Base-by-base conservation (phyloP, 345 rosid genomes). In the Gossypium raimondii region DNA sequence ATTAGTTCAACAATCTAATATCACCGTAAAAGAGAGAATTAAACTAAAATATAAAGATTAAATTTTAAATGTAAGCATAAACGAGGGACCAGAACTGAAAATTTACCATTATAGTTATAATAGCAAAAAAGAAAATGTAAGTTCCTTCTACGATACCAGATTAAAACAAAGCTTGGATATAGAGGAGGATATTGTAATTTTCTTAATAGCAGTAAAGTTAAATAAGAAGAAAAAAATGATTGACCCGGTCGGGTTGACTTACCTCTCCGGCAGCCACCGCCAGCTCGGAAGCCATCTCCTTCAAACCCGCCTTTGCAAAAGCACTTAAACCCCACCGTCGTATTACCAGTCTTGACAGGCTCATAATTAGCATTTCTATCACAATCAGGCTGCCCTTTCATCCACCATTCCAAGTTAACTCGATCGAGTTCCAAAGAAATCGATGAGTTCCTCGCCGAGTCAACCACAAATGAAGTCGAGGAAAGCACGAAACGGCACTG, bases 381-480 rank as follows among this genome's bases (percentile, higher is more conserved):
- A 64, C 99, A 95, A 47, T 0, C 3, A 57, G 87, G 86, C 1
- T 0, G 1, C 44, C 89, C 85, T 12, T 69, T 22, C 9, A 90
- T 25, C 98, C 99, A 89, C 99, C 98, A 95, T 17, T 76, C 86
- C 74, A 95, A 73, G 81, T 81, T 80, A 34, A 86, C 73, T 56
- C 80, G 77, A 75, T 82, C 85, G 62, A 89, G 76, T 86, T 89
- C 87, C 44, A 92, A 43, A 22, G 84, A 84, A 13, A 78, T 65
- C 14, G 63, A 79, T 2, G 75, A 43, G 67, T 3, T 48, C 43
- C 8, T 76, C 27, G 61, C 77, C 62, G 52, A 11, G 1, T 55
- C 73, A 5, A 86, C 65, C 72, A 78, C 83, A 3, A 86, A 29
- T 20, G 87, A 83, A 56, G 91, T 24, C 3, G 99, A 84, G 1